Base-by-base conservation (phyloP, 1,284 basidiomycete species). In the Sporisorium graminicola region DNA sequence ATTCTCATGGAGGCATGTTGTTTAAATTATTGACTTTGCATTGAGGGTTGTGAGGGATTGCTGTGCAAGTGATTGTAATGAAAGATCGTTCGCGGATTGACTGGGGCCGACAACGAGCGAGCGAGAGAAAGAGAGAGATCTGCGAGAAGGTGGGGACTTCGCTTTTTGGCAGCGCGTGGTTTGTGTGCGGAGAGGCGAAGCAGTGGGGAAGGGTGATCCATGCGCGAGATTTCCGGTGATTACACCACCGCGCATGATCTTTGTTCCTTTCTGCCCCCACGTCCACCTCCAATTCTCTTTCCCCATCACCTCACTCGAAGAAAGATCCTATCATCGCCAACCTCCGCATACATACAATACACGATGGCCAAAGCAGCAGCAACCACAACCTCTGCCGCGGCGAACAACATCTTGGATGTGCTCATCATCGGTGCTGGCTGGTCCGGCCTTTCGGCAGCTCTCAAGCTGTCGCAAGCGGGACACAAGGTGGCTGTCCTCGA, bases 371-470 rank as follows among this genome's bases (percentile, higher is more conserved):
- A 54, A 55, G 55, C 57, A 57, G 64, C 73, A 53, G 54, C 65
- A 37, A 59, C 47, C 1, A 59, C 66, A 1, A 44, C 67, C 18
- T 42, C 58, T 0, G 33, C 49, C 6, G 53, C 58, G 9, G 58
- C 58, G 20, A 27, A 56, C 24, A 62, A 61, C 37, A 63, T 69
- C 5, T 50, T 74, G 68, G 88, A 87, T 65, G 87, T 86, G 13
- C 83, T 88, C 77, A 85, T 88, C 71, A 81, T 89, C 53, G 88
- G 88, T 16, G 87, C 88, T 12, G 88, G 88, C 16, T 88, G 87
- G 86, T 81, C 87, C 2, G 88, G 88, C 29, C 82, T 88, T 13
- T 86, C 86, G 5, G 87, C 88, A 1, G 88, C 88, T 2, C 82
- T 86, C 24, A 79, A 85, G 10, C 87, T 89, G 27, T 75, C 87